These are phyloP conservation scores for Exserohilum rostratum DNA, from an alignment of 2,329 filamentous ascomycete genomes.

Conservation along the genomic window DNA sequence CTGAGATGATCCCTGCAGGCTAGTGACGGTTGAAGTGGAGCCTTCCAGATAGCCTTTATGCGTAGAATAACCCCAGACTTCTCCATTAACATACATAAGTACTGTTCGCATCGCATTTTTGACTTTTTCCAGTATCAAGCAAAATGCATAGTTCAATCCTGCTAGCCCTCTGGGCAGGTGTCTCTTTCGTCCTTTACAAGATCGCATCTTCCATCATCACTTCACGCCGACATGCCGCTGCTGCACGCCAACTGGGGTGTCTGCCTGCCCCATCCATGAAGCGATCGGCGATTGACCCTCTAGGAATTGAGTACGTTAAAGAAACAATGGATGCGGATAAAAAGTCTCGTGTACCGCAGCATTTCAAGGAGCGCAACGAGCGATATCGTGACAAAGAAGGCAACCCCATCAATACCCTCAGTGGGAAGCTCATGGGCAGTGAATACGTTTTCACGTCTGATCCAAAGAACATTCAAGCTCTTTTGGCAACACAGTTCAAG, in stretches of 20 bases:
- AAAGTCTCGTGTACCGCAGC: conserved; percentile 41
- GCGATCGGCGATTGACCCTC: conserved; percentile 51
- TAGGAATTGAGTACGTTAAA: conserved; percentile 58
- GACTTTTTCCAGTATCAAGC: neutral
- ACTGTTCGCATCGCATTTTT: neutral
- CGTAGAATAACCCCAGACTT: neutral
- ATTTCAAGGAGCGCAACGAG: conserved; percentile 25
- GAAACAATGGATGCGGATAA: conserved; percentile 49
- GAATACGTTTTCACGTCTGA: conserved; percentile 45
- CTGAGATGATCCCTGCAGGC: neutral
- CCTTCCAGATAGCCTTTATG: neutral
- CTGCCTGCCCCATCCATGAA: conserved; percentile 48
- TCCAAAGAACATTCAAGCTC: conserved; percentile 54
- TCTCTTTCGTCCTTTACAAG: conserved; percentile 42
- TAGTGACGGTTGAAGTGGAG: neutral
- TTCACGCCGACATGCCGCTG: conserved; percentile 41
- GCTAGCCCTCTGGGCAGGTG: conserved; percentile 34
- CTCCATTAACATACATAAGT: neutral
- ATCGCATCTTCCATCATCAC: conserved; percentile 32
- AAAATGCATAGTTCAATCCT: conserved; percentile 39
- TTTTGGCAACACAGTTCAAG: conserved; percentile 54
- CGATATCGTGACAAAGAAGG: conserved; percentile 25
- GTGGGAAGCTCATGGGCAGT: conserved; percentile 24
- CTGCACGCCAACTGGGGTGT: conserved; percentile 52
- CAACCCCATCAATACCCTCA: conserved; percentile 35